phyloP scores from a whole-genome alignment of 129 eudicot genomes.

The carrot (Daucus carota) region DH1_v3.0 NC_030381.2:44621001-44621500 shows the following conservation, averaged over 20 bases:
- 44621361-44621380: not conserved
- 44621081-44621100: not conserved
- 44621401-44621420: not conserved
- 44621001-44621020: not conserved
- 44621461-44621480: not conserved
- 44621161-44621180: not conserved
- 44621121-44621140: not conserved
- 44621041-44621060: not conserved
- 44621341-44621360: not conserved
- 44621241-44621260: not conserved
- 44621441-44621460: not conserved
- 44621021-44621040: not conserved
- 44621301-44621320: not conserved
- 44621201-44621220: not conserved
- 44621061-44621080: not conserved
- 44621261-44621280: not conserved
- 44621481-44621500: conserved; percentile 69
- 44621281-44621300: not conserved
- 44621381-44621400: not conserved
- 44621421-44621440: not conserved
- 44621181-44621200: not conserved
- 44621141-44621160: not conserved
- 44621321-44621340: not conserved
- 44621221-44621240: not conserved
- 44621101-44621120: not conserved